Evolutionary conservation across 805 yeast genomes (phyloP), one percentile per base, ranked within the genome.

Genomic region (Hanseniaspora occidentalis): DNA sequence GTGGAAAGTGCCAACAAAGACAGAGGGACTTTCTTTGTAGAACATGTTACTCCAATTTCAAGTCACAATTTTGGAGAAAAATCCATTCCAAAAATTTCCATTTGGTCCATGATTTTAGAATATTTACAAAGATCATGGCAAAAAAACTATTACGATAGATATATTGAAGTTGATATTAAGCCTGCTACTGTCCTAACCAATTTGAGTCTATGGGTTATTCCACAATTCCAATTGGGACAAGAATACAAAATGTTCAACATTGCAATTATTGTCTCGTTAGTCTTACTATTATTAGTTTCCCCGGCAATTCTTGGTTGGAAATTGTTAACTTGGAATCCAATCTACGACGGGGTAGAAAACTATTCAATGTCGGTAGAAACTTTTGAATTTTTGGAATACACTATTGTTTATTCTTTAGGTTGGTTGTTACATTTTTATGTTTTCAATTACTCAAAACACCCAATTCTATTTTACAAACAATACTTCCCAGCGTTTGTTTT

Each of bases 1-100:
- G 71, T 85, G 40, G 79, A 77, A 39, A 74, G 73, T 21, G 92
- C 96, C 11, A 73, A 75, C 14, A 57, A 67, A 41, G 73, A 74
- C 21, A 75, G 79, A 54, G 70, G 94, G 1, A 58, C 78, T 37
- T 88, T 95, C 83, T 74, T 66, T 51, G 61, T 88, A 47, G 96
- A 86, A 54, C 62, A 62, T 44, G 79, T 80, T 50, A 41, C 56
- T 69, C 36, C 31, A n/a, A 43, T 37, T 1, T 53, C 55, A 18
- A 36, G 46, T 10, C 50, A 57, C 38, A 16, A 44, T 35, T n/a
- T 49, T 45, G 40, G 56, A 48, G 2, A 53, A 54, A 31, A 56
- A 53, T 35, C 45, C 47, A 11, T 41, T 48, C 36, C 43, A 45
- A 31, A 43, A 43, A 42, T 48, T 20, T 41, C 45, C 17, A 38